phyloP scores from a whole-genome alignment of 768 basidiomycete genomes.

The Lactarius tabidus region DNA sequence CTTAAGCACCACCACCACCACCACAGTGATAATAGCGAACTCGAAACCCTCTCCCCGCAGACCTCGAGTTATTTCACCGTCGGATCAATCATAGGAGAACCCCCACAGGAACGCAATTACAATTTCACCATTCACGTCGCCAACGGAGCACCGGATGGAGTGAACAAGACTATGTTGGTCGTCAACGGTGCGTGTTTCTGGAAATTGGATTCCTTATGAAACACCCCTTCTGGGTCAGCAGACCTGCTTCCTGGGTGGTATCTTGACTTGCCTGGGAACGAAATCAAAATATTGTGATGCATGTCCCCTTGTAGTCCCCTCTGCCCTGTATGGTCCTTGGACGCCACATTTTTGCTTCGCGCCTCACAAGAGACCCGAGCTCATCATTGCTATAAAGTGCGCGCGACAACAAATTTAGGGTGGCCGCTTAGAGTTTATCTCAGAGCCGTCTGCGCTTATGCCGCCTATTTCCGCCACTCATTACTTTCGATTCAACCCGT shows the following conservation, averaged over 20 bases:
- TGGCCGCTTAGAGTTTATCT: too few species aligned
- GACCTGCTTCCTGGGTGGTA: neutral
- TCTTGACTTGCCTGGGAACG: neutral
- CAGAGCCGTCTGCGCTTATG: neutral
- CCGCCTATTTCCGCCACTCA: neutral
- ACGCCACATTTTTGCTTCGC: neutral
- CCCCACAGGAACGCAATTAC: constrained; percentile 40
- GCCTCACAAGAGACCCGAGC: neutral
- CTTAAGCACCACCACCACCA: constrained; percentile 14
- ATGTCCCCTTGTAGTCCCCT: neutral
- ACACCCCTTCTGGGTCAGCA: neutral
- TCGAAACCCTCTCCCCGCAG: neutral
- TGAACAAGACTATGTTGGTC: constrained; percentile 41
- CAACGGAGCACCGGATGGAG: constrained; percentile 41
- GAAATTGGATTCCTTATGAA: neutral
- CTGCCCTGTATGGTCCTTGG: neutral
- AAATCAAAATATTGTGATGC: neutral
- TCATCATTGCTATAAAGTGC: neutral
- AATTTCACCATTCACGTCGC: constrained; percentile 41
- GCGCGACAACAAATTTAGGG: too few species aligned
- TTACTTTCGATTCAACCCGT: neutral
- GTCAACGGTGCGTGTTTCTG: constrained; percentile 39
- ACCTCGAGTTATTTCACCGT: constrained; percentile 22
- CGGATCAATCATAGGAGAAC: constrained; percentile 18
- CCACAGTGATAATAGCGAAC: neutral